Evolutionary conservation across 2,329 filamentous ascomycete species (phyloP), one percentile per base, ranked within the genome.

Genomic region (Curvularia lunata): DNA sequence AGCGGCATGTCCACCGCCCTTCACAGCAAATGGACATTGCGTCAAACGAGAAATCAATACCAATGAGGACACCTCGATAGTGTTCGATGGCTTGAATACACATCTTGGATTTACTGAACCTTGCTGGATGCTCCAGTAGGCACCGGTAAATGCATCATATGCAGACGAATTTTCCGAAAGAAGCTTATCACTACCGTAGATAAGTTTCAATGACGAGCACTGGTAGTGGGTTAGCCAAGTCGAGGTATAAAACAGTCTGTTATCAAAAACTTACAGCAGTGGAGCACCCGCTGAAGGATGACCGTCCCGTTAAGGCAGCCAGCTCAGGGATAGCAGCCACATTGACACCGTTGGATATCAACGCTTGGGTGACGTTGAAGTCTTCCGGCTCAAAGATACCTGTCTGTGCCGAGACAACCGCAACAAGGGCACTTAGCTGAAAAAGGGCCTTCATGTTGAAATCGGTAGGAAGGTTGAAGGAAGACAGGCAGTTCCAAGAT

Each of bases 1-100:
- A 6, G 72, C 65, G 23, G 74, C 74, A 59, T 82, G 80, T 2
- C 81, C 80, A 28, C 80, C 80, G 48, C 77, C 75, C 51, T 78
- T 80, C 2, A 82, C 73, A 2, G 78, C 78, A 53, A 81, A 80
- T 75, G 67, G 70, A 46, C 71, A 75, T 50, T 69, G 65, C 3
- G 64, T 63, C 3, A 69, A 58, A 21, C 67, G 64, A 21, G 68
- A 66, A 4, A 71, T 21, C 4, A 71, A 43, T 2, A 72, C 55
- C 2, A 63, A 18, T 0, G 59, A 61, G 6, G 68, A 71, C 1
- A 72, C 67, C 6, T 72, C 62, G 10, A 58, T 23, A 9, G 58
- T 49, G 19, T 54, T 68, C 9, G 42, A 30, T 10, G 70, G 69
- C 52, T 66, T 62, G 52, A 75, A 75, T 16, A 73, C 59, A 55